These are phyloP conservation scores for Suillus placidus DNA, from an alignment of 768 basidiomycete species.

Conservation along the genomic window DNA sequence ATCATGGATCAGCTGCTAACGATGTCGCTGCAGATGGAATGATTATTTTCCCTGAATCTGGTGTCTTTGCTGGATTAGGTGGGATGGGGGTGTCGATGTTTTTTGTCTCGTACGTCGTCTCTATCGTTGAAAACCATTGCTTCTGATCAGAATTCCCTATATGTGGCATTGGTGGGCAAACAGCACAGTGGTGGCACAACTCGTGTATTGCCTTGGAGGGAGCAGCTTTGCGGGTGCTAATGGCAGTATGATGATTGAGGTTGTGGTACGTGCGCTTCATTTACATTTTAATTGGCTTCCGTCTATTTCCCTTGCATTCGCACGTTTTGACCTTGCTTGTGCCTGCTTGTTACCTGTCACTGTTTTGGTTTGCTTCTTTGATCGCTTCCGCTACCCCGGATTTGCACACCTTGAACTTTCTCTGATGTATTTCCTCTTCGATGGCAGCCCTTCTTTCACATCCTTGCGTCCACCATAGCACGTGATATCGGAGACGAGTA, in stretches of 20 bases:
- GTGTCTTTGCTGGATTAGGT: constrained; percentile 79
- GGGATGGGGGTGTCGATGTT: constrained; percentile 95
- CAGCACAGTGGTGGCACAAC: constrained; percentile 77
- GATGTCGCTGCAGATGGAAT: constrained; percentile 68
- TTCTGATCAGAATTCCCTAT: neutral
- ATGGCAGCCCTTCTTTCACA: constrained; percentile 89
- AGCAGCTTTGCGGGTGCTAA: constrained; percentile 89
- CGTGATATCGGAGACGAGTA: constrained; percentile 69
- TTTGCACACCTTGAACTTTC: constrained; percentile 3
- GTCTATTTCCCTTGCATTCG: neutral
- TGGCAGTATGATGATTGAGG: constrained; percentile 99
- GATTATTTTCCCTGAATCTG: constrained; percentile 90
- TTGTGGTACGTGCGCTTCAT: constrained; percentile 64
- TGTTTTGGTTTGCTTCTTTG: neutral
- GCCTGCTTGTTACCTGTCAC: neutral
- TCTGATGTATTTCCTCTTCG: constrained; percentile 6
- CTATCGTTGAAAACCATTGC: neutral
- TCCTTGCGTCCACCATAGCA: constrained; percentile 79
- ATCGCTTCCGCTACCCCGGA: constrained; percentile 5
- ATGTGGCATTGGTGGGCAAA: neutral
- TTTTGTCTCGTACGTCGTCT: constrained; percentile 68
- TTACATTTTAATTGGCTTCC: neutral
- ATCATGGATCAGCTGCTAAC: constrained; percentile 1
- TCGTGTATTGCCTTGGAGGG: constrained; percentile 84
- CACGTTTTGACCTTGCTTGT: constrained; percentile 9